These are phyloP conservation scores for Arbutus unedo DNA, from an alignment of 148 eudicot species.

Conservation along the genomic window DNA sequence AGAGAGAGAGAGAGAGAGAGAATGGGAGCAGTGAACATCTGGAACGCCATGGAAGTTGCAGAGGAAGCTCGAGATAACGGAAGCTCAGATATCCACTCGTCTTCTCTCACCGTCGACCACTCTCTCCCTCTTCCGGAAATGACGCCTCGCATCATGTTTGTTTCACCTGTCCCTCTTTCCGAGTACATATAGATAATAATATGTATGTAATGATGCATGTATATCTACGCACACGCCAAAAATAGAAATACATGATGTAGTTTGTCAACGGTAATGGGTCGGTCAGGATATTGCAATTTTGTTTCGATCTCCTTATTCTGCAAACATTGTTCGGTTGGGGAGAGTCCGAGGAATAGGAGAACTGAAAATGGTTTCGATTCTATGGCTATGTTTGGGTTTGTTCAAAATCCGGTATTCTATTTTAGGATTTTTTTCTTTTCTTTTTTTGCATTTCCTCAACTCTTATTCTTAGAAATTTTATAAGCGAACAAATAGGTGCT, in stretches of 20 bases:
- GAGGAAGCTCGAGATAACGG: constrained; percentile 32
- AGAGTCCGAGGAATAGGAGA: not conserved
- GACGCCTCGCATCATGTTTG: constrained; percentile 66
- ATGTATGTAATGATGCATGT: not conserved
- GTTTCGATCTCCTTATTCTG: not conserved
- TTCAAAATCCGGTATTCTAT: not conserved
- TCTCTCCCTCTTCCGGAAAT: constrained; percentile 66
- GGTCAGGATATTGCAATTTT: not conserved
- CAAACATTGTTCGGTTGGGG: not conserved
- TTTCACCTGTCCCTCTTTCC: constrained; percentile 13
- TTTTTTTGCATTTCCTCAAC: not conserved
- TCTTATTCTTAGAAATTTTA: not conserved
- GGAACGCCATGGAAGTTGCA: constrained; percentile 60
- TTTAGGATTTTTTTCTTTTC: not conserved
- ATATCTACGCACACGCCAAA: not conserved
- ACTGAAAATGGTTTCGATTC: not conserved
- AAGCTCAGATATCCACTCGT: constrained; percentile 42
- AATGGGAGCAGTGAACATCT: constrained; percentile 49
- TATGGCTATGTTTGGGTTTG: not conserved
- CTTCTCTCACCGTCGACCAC: constrained; percentile 72
- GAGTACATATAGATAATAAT: not conserved
- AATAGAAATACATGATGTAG: not conserved
- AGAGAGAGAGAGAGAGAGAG: constrained; percentile 8
- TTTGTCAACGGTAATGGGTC: not conserved
- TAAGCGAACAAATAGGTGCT: not conserved